These are phyloP conservation scores for Aphanomyces stellatus DNA, from an alignment of 352 stramenopile species.

Conservation along the genomic window DNA sequence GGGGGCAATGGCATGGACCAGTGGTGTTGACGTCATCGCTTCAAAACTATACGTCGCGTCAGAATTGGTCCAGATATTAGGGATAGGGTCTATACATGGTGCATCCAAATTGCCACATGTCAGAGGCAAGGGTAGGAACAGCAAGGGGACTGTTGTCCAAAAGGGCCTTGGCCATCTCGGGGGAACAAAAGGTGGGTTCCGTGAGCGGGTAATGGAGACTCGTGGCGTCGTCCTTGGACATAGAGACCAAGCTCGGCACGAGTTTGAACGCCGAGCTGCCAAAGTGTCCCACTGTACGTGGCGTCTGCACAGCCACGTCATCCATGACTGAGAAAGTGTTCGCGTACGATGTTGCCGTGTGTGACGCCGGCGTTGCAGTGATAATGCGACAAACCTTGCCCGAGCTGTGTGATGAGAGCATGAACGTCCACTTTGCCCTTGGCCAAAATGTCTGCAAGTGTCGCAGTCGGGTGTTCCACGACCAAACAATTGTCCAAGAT, in stretches of 20 bases:
- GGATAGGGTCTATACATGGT: slow-evolving; percentile 41
- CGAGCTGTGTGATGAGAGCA: slow-evolving; percentile 33
- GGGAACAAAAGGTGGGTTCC: slow-evolving; percentile 27
- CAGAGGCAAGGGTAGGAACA: slow-evolving; percentile 34
- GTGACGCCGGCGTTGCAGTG: slow-evolving; percentile 39
- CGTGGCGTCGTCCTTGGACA: slow-evolving; percentile 19
- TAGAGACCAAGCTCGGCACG: slow-evolving; percentile 24
- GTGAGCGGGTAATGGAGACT: not conserved
- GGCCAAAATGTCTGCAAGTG: slow-evolving; percentile 27
- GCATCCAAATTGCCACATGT: slow-evolving; percentile 74
- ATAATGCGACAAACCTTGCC: slow-evolving; percentile 48
- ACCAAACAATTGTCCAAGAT: slow-evolving; percentile 50
- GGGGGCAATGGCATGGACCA: slow-evolving; percentile 38
- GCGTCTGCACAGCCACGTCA: not conserved
- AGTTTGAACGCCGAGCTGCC: slow-evolving; percentile 29
- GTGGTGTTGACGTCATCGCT: slow-evolving; percentile 34
- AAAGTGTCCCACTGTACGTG: not conserved
- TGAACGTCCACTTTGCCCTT: slow-evolving; percentile 35
- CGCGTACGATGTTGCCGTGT: slow-evolving; percentile 57
- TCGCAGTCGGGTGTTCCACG: slow-evolving; percentile 43
- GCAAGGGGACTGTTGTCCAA: slow-evolving; percentile 35
- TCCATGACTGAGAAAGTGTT: not conserved
- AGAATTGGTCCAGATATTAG: not conserved
- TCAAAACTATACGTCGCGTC: slow-evolving; percentile 32
- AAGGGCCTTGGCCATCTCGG: slow-evolving; percentile 44